phyloP scores from a whole-genome alignment of 2,329 filamentous ascomycete species.

The Colletotrichum godetiae region DNA sequence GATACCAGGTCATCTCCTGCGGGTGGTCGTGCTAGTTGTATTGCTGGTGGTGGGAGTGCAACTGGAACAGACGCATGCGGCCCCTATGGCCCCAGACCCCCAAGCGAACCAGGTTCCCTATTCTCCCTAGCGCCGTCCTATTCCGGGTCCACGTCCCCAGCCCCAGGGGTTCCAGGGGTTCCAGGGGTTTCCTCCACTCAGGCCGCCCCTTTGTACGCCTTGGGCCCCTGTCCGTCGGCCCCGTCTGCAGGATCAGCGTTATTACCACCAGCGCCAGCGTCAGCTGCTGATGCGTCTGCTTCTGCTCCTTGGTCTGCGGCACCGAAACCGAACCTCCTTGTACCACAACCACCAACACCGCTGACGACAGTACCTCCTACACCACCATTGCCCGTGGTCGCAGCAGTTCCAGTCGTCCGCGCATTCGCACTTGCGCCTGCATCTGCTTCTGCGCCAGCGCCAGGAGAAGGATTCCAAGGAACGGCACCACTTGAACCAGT shows the following conservation, averaged over 20 bases:
- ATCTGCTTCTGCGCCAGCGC: not conserved
- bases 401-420: not conserved
- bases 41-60: not conserved
- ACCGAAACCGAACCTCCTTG: not conserved
- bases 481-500: constrained; percentile 4
- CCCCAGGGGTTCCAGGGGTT: constrained; percentile 33
- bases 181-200: constrained; percentile 33
- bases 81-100: constrained; percentile 13
- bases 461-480: not conserved
- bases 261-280: constrained; percentile 26
- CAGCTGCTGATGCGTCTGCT: constrained; percentile 27
- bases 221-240: constrained; percentile 19
- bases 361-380: not conserved
- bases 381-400: not conserved
- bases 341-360: not conserved
- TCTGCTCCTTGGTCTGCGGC: not conserved
- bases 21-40: not conserved
- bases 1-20: not conserved
- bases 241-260: constrained; percentile 34
- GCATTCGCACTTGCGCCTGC: constrained; percentile 6
- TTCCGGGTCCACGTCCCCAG: constrained; percentile 32
- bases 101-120: constrained; percentile 32
- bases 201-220: constrained; percentile 1
- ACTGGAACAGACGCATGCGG: not conserved
- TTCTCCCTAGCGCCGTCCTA: constrained; percentile 30